Evolutionary conservation across 2,329 filamentous ascomycete species (phyloP).

Genomic region (Penicillium nordicum): DNA sequence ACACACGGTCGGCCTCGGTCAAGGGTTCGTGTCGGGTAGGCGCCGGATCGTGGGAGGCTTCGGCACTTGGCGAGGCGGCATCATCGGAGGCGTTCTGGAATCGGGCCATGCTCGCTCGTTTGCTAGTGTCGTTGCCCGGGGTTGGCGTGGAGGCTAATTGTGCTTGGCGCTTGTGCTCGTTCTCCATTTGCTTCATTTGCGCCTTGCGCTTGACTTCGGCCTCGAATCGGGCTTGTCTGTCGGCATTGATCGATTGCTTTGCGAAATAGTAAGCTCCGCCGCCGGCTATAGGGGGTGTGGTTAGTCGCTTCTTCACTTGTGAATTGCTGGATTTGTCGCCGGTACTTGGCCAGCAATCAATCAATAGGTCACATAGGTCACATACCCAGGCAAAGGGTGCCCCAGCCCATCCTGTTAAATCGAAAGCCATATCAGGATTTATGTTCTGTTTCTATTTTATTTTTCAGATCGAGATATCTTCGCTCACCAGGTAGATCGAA

Average conservation of each 20-base stretch:
- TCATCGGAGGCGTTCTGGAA: conserved; percentile 39
- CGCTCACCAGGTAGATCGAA: conserved; percentile 58
- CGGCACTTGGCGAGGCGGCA: conserved; percentile 65
- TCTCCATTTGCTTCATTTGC: conserved; percentile 35
- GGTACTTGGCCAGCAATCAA: neutral
- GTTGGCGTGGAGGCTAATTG: conserved; percentile 14
- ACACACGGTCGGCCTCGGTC: conserved; percentile 62
- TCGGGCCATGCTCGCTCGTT: conserved; percentile 34
- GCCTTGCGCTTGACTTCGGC: conserved; percentile 62
- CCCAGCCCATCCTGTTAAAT: conserved; percentile 79
- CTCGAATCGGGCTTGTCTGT: conserved; percentile 69
- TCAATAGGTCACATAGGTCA: conserved; percentile 29
- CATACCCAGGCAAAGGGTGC: conserved; percentile 77
- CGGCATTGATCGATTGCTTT: conserved; percentile 89
- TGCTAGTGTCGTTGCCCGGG: conserved; percentile 28
- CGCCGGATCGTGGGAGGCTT: conserved; percentile 75
- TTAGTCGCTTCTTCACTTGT: neutral
- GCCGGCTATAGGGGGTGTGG: conserved; percentile 58
- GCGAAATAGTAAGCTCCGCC: conserved; percentile 94
- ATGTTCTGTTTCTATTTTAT: neutral
- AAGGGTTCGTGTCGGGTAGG: conserved; percentile 76
- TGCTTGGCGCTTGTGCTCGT: conserved; percentile 33
- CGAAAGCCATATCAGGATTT: conserved; percentile 18
- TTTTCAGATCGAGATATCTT: neutral
- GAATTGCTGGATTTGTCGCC: neutral